Base-by-base conservation (phyloP, 768 basidiomycete species). In the Phaffia australis region DNA sequence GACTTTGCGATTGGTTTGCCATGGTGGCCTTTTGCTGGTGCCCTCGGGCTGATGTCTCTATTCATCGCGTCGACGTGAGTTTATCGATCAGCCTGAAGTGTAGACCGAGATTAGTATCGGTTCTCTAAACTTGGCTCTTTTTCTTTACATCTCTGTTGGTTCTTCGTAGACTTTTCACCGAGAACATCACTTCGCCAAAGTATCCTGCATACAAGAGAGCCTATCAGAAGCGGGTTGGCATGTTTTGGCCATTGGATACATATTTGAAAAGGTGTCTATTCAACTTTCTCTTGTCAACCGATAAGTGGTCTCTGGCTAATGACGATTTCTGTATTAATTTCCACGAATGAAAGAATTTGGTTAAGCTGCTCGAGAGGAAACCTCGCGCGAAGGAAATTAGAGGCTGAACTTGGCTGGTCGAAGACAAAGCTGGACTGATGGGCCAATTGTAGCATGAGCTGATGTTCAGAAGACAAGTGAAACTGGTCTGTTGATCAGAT, bases 31-130 rank as follows among this genome's bases (percentile, higher is more conserved):
- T 30, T 64, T 4, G 56, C n/a, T 6, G 62, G 56, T n/a, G 35
- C 67, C 2, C 25, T 64, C 19, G 56, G 56, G 7, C 67, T 69
- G 11, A 29, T 25, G 15, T 47, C 47, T 2, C 47, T 69, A 15
- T 69, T 69, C 48, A n/a, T 69, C 15, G 67, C 54, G 0, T 69
- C 67, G 50, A 69, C 67, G 64, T 65, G 29, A 35, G 64, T 65
- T 23, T 18, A 7, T 23, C 35, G 42, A 18, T 18, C 18, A 3
- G 21, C 14, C 19, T 29, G 57, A 16, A 2, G 21, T 50, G 27
- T 2, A 3, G 21, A 14, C 2, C 27, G 3, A 27, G 61, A 7
- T 1, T 21, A 23, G 21, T 4, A 35, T 23, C 29, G 61, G 3
- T 56, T 35, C 5, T 19, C 42, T 14, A 25, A 23, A 52, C 30